Evolutionary conservation across 2,329 filamentous ascomycete species (phyloP), one percentile per base, ranked within the genome.

Genomic region (Rutstroemia sp.): DNA sequence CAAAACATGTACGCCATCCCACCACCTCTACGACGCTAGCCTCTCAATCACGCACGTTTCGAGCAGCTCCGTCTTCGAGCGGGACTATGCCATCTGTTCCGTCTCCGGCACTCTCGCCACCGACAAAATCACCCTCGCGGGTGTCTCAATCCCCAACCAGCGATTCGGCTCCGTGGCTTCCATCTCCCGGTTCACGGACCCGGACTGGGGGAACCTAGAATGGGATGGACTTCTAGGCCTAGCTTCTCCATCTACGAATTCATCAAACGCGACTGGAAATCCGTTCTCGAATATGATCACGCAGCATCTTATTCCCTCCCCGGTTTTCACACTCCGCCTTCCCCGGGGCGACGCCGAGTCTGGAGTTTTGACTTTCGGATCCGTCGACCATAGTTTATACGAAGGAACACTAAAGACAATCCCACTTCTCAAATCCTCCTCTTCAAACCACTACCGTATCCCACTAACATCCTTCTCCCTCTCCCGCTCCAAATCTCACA

Each of bases 141-240:
- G 37, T 4, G 23, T 54, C 14, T 19, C n/a, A 8, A 41, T 54
- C 16, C 12, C 23, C 14, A 48, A 55, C 4, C 45, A 48, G 16
- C 38, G 38, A 14, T 55, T 55, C 12, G 53, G 53, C 14, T 17
- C 53, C 14, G 19, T 44, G 2, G 38, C 50, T 27, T 50, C 37
- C 12, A 30, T 55, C 12, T 16, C 21, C 7, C 45, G 34, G 2
- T 51, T 44, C n/a, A 44, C 38, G 9, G 47, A 55, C n/a, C 9
- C 38, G 4, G 53, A 55, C 5, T 55, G 53, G 53, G 53, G 53
- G n/a, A 50, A 50, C 4, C 1, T 51, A 6, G 46, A 55, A 44
- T 55, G 53, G 53, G 46, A 55, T 44, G 53, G 53, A 6, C 17
- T 55, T 34, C 10, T 55, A 5, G 53, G 53, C 37, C 14, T 55